Conservation (phyloP, 257 asterid genomes). For the Solanum habrochaites region DNA sequence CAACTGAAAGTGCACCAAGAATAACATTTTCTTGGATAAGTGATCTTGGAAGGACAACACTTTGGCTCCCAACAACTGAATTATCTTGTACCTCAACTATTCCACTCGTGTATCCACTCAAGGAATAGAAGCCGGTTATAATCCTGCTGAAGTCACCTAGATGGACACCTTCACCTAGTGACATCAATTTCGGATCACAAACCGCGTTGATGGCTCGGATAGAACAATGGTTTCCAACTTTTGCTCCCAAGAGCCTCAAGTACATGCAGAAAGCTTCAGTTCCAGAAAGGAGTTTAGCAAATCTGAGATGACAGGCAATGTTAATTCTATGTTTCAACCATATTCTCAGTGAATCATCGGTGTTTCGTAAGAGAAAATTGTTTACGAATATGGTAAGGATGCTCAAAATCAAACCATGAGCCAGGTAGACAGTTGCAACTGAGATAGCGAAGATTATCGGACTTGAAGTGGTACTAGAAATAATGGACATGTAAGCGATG, state of each 20-base stretch:
- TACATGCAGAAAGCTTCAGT: constrained; percentile 79
- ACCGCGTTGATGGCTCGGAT: constrained; percentile 70
- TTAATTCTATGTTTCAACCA: constrained; percentile 57
- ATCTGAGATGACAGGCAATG: constrained; percentile 58
- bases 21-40: constrained; percentile 49
- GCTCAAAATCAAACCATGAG: constrained; percentile 48
- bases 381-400: constrained; percentile 29
- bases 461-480: constrained; percentile 12
- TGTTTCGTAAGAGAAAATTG: constrained; percentile 17
- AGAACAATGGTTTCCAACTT: constrained; percentile 67
- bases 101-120: constrained; percentile 32
- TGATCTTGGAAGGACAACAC: constrained; percentile 66
- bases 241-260: constrained; percentile 57
- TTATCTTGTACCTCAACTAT: constrained; percentile 49
- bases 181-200: constrained; percentile 41
- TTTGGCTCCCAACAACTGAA: constrained; percentile 75
- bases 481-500: constrained; percentile 32
- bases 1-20: constrained; percentile 77
- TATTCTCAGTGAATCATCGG: constrained; percentile 15
- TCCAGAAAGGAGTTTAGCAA: constrained; percentile 77
- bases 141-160: constrained; percentile 80
- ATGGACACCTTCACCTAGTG: constrained; percentile 64
- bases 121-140: constrained; percentile 49
- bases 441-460: constrained; percentile 30
- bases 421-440: constrained; percentile 41